Base-by-base conservation (phyloP, 495 filamentous ascomycete genomes). In the Penicilliopsis zonata region DNA sequence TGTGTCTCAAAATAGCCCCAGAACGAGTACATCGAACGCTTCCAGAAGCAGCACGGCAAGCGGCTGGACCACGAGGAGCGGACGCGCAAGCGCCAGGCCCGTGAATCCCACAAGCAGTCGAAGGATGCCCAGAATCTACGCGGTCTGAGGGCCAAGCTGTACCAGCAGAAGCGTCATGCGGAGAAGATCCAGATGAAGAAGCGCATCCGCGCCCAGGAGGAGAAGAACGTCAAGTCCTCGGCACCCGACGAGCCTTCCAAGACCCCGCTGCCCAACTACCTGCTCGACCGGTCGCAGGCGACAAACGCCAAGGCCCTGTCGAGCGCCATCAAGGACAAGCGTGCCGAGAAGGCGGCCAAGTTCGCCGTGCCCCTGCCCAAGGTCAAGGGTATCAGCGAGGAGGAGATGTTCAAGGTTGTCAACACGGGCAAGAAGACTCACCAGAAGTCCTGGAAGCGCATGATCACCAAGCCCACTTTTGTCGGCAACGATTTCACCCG, bases 131-230 rank as follows among this genome's bases (percentile, higher is more conserved):
- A 95, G 63, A 93, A 86, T 54, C 71, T 95, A 44, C 76, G 77
- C 38, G 90, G 92, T 41, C 72, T 95, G 44, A 69, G 85, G 39
- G 90, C 90, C 47, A 99, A 99, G 68, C 69, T 94, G 49, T 82
- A 93, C 67, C 80, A 85, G 55, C 82, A 94, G 69, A 82, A 90
- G 72, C 73, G 90, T 24, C 84, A 86, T 61, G 73, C 80, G 48
- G 83, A 96, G 64, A 99, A 99, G 79, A 96, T 99, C 55, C 87
- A 95, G 75, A 88, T 98, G 82, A 81, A 82, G 59, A 95, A 98
- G 74, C 68, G 76, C 47, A 93, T 98, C 72, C 81, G 80, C 57
- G 78, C 80, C 36, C 81, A 88, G 63, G 90, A 98, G 55, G 82
- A 95, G 67, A 79, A 82, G 57, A 92, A 92, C 49, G 77, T 96